Conservation (phyloP, 2,329 filamentous ascomycete species). For the Aspergillus brunneoviolaceus region DNA sequence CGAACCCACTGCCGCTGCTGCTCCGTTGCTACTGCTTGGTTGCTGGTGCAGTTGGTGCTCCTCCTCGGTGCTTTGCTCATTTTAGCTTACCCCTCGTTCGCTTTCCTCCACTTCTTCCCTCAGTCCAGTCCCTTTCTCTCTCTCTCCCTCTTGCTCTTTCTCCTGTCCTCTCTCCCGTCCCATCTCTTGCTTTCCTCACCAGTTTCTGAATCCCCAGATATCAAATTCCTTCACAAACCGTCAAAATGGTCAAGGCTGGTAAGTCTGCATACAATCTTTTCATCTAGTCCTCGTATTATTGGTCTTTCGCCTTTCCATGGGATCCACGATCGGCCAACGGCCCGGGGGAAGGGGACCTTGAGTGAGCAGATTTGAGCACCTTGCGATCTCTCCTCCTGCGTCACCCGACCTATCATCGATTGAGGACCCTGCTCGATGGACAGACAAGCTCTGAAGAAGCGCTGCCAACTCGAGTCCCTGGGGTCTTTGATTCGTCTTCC, state of each 20-base stretch:
- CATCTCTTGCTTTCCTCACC: slow-evolving; percentile 5
- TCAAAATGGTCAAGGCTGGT: slow-evolving; percentile 99
- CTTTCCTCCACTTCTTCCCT: slow-evolving; percentile 8
- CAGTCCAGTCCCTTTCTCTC: too few species aligned
- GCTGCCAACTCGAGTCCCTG: slow-evolving; percentile 3
- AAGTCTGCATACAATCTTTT: slow-evolving; percentile 44
- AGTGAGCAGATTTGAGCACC: slow-evolving; percentile 47
- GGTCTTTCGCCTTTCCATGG: slow-evolving; percentile 12
- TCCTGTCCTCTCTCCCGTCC: slow-evolving; percentile 8
- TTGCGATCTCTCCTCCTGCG: slow-evolving; percentile 27
- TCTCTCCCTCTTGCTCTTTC: slow-evolving; percentile 21
- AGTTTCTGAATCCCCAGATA: slow-evolving; percentile 18
- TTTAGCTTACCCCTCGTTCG: slow-evolving; percentile 16
- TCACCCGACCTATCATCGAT: slow-evolving; percentile 31
- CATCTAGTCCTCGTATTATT: slow-evolving; percentile 19
- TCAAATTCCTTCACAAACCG: slow-evolving; percentile 47
- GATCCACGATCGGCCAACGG: slow-evolving; percentile 31
- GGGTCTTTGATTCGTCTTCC: not conserved
- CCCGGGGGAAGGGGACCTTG: slow-evolving; percentile 29
- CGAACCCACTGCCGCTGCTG: slow-evolving; percentile 11
- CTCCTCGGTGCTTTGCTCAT: slow-evolving; percentile 4
- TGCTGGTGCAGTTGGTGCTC: not conserved
- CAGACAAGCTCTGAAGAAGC: slow-evolving; percentile 8
- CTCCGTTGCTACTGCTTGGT: slow-evolving; percentile 5
- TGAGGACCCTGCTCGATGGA: slow-evolving; percentile 8